phyloP scores from a whole-genome alignment of 306 rosid genomes.

The Hylodesmum podocarpum region DNA sequence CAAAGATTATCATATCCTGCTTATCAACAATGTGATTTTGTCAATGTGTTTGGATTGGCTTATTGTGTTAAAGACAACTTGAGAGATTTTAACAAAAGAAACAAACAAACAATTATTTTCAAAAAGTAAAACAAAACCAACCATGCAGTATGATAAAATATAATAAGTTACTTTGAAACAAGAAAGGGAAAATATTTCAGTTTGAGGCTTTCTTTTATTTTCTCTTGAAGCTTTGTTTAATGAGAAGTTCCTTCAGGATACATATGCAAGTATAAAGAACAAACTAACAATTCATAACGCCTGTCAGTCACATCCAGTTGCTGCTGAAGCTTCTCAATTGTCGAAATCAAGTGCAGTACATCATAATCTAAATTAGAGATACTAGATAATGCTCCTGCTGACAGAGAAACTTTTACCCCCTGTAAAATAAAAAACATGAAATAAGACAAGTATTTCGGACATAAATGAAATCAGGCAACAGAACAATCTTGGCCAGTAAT shows the following conservation, averaged over 20 bases:
- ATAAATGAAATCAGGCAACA: conserved; percentile 19
- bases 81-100: not conserved
- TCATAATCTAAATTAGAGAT: conserved; percentile 66
- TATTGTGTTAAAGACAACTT: not conserved
- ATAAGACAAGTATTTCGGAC: conserved; percentile 9
- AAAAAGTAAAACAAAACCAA: not conserved
- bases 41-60: not conserved
- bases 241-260: not conserved
- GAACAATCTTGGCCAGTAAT: conserved; percentile 3
- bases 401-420: conserved; percentile 82
- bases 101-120: not conserved
- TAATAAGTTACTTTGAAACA: not conserved
- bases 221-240: not conserved
- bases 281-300: conserved; percentile 64
- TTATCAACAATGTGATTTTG: not conserved
- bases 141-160: not conserved
- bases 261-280: conserved; percentile 1
- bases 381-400: conserved; percentile 51
- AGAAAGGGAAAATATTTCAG: conserved; percentile 6
- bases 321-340: conserved; percentile 81
- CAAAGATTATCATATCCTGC: not conserved
- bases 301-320: conserved; percentile 73
- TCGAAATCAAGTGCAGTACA: conserved; percentile 63
- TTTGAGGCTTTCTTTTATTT: conserved; percentile 5
- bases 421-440: conserved; percentile 34